Conservation (phyloP, 371 early-diverging fungal genomes). For the Cladochytrium tenue region DNA sequence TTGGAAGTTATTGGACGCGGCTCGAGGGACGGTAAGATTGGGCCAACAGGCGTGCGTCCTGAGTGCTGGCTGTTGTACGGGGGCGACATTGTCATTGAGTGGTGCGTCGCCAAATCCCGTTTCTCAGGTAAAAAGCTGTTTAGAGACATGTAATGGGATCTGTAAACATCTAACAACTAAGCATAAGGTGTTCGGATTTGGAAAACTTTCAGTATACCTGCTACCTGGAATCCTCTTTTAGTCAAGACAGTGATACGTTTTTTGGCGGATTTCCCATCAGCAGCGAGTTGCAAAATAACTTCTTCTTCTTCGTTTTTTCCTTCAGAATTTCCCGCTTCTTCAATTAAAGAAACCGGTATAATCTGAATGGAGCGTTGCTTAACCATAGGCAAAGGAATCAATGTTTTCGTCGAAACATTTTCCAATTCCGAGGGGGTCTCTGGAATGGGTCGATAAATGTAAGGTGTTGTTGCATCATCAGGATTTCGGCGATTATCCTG, state of each 20-base stretch:
- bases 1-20: conserved; percentile 24
- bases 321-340: not conserved
- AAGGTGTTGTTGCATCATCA: no score
- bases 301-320: no score
- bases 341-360: not conserved
- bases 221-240: not conserved
- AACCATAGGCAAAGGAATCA: not conserved
- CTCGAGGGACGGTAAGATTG: conserved; percentile 19
- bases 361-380: not conserved
- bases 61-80: not conserved
- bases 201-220: not conserved
- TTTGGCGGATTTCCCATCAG: no score
- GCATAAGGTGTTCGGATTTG: no score
- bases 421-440: no score
- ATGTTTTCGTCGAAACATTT: no score
- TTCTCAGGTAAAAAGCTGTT: not conserved
- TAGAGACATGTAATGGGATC: not conserved
- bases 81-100: not conserved
- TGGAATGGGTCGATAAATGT: no score
- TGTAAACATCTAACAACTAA: not conserved
- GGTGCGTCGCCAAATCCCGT: not conserved
- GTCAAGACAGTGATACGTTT: not conserved
- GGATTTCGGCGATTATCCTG: no score
- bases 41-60: conserved; percentile 4
- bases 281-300: no score